phyloP scores from a whole-genome alignment of 1,284 basidiomycete species.

The Xerocomus amazonicus region DNA sequence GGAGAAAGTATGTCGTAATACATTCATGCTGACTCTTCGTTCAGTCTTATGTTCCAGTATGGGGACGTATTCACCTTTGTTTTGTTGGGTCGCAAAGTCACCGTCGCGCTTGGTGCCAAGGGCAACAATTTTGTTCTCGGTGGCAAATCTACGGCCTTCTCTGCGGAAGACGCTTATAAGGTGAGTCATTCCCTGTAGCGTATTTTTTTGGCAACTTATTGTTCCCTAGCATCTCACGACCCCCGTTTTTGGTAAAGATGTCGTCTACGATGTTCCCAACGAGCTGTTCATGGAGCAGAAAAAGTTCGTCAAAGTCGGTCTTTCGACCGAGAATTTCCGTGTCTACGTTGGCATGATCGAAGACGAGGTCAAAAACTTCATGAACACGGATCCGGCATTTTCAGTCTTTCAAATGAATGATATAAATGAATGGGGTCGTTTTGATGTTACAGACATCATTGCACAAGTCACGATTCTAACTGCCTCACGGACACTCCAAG shows the following conservation, averaged over 20 bases:
- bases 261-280: constrained; percentile 98
- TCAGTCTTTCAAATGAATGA: constrained; percentile 56
- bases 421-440: constrained; percentile 67
- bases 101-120: constrained; percentile 88
- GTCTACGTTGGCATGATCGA: constrained; percentile 91
- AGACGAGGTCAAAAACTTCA: constrained; percentile 74
- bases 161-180: constrained; percentile 96
- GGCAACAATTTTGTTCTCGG: constrained; percentile 96
- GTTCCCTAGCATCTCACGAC: constrained; percentile 74
- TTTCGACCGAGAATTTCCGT: constrained; percentile 89
- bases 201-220: constrained; percentile 7
- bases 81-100: constrained; percentile 85
- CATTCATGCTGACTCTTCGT: background rate
- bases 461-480: constrained; percentile 96
- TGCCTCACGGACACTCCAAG: constrained; percentile 90
- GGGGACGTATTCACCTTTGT: constrained; percentile 92
- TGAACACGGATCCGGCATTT: constrained; percentile 63
- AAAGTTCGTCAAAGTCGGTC: constrained; percentile 93
- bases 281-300: constrained; percentile 99
- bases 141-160: constrained; percentile 89
- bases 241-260: constrained; percentile 94
- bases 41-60: constrained; percentile 40
- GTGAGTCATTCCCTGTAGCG: constrained; percentile 40
- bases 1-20: constrained; percentile 71
- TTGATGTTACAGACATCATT: constrained; percentile 73